Base-by-base conservation (phyloP, 2,329 filamentous ascomycete genomes). In the Alternaria consortialis region DNA sequence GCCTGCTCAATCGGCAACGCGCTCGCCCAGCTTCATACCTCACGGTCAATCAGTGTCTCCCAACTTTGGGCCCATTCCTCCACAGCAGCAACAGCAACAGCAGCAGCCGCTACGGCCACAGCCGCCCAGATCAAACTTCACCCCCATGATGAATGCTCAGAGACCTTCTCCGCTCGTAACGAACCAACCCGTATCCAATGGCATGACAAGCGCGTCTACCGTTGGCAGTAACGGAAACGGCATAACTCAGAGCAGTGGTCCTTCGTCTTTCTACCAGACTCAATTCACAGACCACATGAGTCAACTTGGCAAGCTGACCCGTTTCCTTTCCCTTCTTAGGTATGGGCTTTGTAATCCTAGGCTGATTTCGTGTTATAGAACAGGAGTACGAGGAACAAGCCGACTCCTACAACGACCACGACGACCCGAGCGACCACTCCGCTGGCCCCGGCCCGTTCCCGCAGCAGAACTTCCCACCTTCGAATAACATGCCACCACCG, bases 221-320 rank as follows among this genome's bases (percentile, higher is more conserved):
- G 71, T 74, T 46, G 76, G 72, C 55, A 79, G 74, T 61, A 76
- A 69, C 53, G 70, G 69, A 58, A 79, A 74, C 63, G 75, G 67
- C 62, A 76, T 77, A 68, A 76, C 71, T 31, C 74, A 77, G 37
- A 76, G 72, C 65, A 78, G 74, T 48, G 77, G 73, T 43, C 78
- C 84, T 40, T 80, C 83, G 17, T 79, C 81, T 54, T 97, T 91
- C 80, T 97, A 97, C 77, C 89, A 91, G 51, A 91, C 92, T 59
- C 91, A 92, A 17, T 97, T 97, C 81, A 93, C 96, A 76, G 95
- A 91, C 79, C 94, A 97, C 79, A 94, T 96, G 80, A 92, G 96
- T 80, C 93, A 97, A 84, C 88, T 98, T 80, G 94, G 94, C 91
- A 93, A 91, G 93, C 85, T 86, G 75, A 80, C 86, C 84, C 83